Evolutionary conservation across 768 basidiomycete genomes (phyloP).

Genomic region (Tricholoma saponaceum): DNA sequence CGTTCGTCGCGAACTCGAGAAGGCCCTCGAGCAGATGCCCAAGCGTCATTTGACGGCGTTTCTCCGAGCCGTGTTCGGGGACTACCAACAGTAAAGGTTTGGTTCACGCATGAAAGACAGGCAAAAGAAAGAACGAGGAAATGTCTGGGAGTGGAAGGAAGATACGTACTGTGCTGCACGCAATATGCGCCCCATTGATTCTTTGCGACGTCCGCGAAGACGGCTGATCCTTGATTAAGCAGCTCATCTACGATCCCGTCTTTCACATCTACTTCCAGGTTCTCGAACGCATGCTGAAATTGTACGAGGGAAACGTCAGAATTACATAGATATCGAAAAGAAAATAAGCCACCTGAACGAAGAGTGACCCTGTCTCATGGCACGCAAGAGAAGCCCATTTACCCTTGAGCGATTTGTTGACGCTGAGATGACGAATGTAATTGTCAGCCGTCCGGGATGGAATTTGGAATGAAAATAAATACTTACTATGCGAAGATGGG

Average conservation of each 20-base stretch:
- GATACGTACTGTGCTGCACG: slow-evolving; percentile 79
- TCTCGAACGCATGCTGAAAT: slow-evolving; percentile 76
- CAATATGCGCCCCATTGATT: slow-evolving; percentile 91
- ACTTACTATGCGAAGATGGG: slow-evolving; percentile 85
- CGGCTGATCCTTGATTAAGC: slow-evolving; percentile 62
- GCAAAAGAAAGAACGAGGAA: too few species aligned
- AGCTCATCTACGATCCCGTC: slow-evolving; percentile 82
- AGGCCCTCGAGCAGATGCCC: slow-evolving; percentile 75
- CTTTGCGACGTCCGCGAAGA: slow-evolving; percentile 76
- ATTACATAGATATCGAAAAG: background rate
- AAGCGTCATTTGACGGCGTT: slow-evolving; percentile 72
- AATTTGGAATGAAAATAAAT: background rate
- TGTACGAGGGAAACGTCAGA: background rate
- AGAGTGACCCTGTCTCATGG: slow-evolving; percentile 88
- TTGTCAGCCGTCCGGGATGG: background rate
- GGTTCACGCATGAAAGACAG: background rate
- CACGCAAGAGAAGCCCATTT: slow-evolving; percentile 89
- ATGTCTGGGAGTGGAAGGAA: background rate
- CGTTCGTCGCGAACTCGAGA: slow-evolving; percentile 74
- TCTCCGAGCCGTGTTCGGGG: slow-evolving; percentile 77
- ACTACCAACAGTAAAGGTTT: slow-evolving; percentile 36
- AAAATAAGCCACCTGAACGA: slow-evolving; percentile 63
- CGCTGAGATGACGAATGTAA: slow-evolving; percentile 36
- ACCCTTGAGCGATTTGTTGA: slow-evolving; percentile 83
- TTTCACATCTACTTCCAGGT: slow-evolving; percentile 78